phyloP scores from a whole-genome alignment of 2,329 filamentous ascomycete genomes.

The Bertia moriformis region DNA sequence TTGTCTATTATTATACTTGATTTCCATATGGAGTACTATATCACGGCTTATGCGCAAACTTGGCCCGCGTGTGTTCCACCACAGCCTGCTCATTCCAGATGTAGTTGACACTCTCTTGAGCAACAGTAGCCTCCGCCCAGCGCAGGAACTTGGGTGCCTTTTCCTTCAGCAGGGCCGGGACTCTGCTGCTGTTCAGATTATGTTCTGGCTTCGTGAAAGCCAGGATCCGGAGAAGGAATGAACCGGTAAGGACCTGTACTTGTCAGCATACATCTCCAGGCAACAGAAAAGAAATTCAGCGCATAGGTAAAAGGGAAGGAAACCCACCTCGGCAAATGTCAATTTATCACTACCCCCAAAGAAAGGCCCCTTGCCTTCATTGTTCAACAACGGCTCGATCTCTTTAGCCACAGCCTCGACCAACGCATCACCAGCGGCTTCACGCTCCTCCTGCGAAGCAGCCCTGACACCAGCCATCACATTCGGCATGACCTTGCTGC shows the following conservation, averaged over 20 bases:
- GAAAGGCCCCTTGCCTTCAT: conserved; percentile 33
- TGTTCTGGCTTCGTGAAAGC: conserved; percentile 32
- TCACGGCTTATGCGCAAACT: neutral
- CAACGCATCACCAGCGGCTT: conserved; percentile 30
- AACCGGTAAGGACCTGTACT: conserved; percentile 44
- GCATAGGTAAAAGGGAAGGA: no score
- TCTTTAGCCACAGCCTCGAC: conserved; percentile 49
- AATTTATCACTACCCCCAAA: conserved; percentile 49
- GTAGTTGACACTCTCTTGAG: conserved; percentile 50
- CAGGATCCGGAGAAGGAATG: conserved; percentile 51
- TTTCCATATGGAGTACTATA: no score
- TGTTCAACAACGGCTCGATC: conserved; percentile 52
- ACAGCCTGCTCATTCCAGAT: conserved; percentile 41
- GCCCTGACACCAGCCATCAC: conserved; percentile 31
- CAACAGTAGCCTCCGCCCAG: conserved; percentile 47
- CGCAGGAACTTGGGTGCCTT: conserved; percentile 51
- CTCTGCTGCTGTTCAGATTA: conserved; percentile 10
- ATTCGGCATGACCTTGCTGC: conserved; percentile 38
- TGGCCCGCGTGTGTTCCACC: conserved; percentile 15
- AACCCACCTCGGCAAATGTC: conserved; percentile 58
- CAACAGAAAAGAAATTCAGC: neutral
- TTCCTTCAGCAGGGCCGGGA: conserved; percentile 29
- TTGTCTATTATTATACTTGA: no score
- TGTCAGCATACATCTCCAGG: conserved; percentile 1
- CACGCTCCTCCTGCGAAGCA: conserved; percentile 31